Conservation (phyloP, 1,284 basidiomycete genomes). For the Leccinum pachyderme region DNA sequence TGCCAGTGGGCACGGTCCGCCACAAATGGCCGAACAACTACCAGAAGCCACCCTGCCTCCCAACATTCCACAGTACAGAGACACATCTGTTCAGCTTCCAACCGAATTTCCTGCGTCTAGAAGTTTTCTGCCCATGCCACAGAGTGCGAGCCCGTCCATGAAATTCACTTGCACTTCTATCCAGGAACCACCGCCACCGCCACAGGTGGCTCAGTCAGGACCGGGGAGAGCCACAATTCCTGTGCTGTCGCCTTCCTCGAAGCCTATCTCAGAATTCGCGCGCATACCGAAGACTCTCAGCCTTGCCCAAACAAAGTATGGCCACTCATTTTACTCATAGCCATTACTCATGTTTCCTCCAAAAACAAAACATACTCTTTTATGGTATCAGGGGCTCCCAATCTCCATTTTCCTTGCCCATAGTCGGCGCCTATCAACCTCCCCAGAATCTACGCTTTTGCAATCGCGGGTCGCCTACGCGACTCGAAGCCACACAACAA, state of each 20-base stretch:
- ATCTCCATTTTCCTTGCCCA: neutral
- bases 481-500: neutral
- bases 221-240: neutral
- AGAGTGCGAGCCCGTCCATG: neutral
- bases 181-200: neutral
- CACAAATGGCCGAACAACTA: neutral
- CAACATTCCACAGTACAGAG: neutral
- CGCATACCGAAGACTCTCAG: neutral
- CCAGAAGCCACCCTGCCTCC: neutral
- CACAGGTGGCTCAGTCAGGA: neutral
- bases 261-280: neutral
- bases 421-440: neutral
- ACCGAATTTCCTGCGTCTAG: neutral
- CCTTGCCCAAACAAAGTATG: slow-evolving; percentile 2
- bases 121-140: neutral
- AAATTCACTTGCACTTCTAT: neutral
- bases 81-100: neutral
- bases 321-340: neutral
- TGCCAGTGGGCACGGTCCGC: neutral
- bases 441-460: slow-evolving; percentile 1
- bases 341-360: neutral
- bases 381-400: neutral
- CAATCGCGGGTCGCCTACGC: neutral
- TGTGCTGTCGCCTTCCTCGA: neutral
- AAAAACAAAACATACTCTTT: neutral